phyloP scores from a whole-genome alignment of 75 land plant genomes.

The Ceratopteris richardii region DNA sequence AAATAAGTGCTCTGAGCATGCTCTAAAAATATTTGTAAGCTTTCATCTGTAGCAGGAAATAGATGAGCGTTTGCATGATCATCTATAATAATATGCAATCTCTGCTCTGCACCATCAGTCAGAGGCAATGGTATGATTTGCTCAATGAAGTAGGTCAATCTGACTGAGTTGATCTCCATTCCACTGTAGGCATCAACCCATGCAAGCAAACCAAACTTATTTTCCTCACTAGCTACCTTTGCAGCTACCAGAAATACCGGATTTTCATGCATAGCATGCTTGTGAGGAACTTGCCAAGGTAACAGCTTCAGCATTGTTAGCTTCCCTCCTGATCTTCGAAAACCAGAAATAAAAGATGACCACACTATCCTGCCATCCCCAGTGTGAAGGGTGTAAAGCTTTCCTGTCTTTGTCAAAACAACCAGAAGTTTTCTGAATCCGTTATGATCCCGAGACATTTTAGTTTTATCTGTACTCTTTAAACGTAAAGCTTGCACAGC shows the following conservation, averaged over 20 bases:
- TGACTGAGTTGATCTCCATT: conserved; percentile 36
- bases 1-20: conserved; percentile 62
- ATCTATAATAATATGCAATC: conserved; percentile 78
- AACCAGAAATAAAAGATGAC: conserved; percentile 57
- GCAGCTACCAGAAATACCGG: conserved; percentile 78
- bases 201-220: conserved; percentile 45
- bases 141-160: conserved; percentile 40
- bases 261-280: conserved; percentile 86
- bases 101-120: conserved; percentile 73
- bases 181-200: conserved; percentile 85
- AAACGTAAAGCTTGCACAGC: conserved; percentile 68
- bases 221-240: conserved; percentile 35
- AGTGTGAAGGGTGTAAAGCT: conserved; percentile 78
- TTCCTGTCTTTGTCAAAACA: conserved; percentile 76
- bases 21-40: conserved; percentile 42
- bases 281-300: conserved; percentile 91
- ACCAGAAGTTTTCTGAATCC: conserved; percentile 87
- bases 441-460: conserved; percentile 92
- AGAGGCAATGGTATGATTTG: conserved; percentile 67
- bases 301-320: conserved; percentile 32
- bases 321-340: conserved; percentile 32
- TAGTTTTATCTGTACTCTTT: conserved; percentile 79
- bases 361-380: conserved; percentile 95
- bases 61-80: conserved; percentile 49
- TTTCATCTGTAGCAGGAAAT: conserved; percentile 65